Base-by-base conservation (phyloP, 148 eudicot species). In the Pouteria glomerata region DNA sequence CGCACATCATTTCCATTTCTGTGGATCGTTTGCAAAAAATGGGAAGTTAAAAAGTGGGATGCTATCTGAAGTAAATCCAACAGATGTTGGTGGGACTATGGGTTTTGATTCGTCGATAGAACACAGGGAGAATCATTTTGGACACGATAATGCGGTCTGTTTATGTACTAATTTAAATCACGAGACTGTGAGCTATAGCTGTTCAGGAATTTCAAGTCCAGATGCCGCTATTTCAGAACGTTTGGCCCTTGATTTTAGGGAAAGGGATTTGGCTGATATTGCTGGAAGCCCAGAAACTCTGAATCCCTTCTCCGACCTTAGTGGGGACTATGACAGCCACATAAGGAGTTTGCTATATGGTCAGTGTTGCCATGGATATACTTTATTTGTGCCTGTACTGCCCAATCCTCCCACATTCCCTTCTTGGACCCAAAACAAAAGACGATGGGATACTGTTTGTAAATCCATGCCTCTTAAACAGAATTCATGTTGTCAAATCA, bases 341-440 rank as follows among this genome's bases (percentile, higher is more conserved):
- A 30, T 66, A 29, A 70, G 86, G 39, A 66, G 57, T 18, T 66
- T 66, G 70, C 70, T 66, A 30, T 30, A 66, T 66, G 86, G 86
- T 57, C 89, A 73, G 59, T 61, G 79, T 55, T 80, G 84, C 78
- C 75, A 80, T 73, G 79, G 75, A 15, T 67, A 57, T 66, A 52
- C 70, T 66, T 73, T 57, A 24, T 63, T 57, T 30, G 68, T 73
- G 37, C 68, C 79, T 65, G 19, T 19, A 57, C 29, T 37, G 63
- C 15, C 51, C 50, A 72, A 74, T 59, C 69, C 72, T 31, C 74
- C 62, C 0, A 21, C 77, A 19, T 69, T 72, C 37, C 73, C 82
- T 71, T 66, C 74, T 30, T 77, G 66, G 31, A 50, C 59, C 5
- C 73, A 75, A 51, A 64, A 64, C n/a, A 42, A 15, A 26, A 75